Evolutionary conservation across 257 asterid genomes (phyloP).

Genomic region (Capsicum rhomboideum): DNA sequence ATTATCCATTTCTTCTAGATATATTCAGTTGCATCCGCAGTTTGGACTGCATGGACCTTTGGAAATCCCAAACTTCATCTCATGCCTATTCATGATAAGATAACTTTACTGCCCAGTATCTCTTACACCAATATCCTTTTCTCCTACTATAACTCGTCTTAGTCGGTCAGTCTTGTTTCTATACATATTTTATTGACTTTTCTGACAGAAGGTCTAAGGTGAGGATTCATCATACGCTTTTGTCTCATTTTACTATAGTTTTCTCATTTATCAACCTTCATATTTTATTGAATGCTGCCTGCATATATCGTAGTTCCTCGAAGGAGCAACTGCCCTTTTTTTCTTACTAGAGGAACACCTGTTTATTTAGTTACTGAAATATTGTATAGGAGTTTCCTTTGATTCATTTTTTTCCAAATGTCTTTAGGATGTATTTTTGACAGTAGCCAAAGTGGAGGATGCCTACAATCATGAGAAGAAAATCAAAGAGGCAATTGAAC

Average conservation of each 20-base stretch:
- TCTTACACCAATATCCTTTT: background rate
- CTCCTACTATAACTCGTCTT: background rate
- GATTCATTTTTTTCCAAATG: background rate
- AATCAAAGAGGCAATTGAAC: constrained; percentile 58
- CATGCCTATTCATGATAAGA: background rate
- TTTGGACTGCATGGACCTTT: background rate
- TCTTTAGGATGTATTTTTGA: constrained; percentile 58
- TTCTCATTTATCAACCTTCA: background rate
- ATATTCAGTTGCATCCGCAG: background rate
- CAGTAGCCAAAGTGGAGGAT: constrained; percentile 72
- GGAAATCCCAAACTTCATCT: background rate
- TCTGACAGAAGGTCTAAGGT: background rate
- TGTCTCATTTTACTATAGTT: background rate
- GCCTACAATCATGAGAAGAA: constrained; percentile 73
- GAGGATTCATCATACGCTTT: background rate
- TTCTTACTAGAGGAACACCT: background rate
- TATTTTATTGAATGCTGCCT: background rate
- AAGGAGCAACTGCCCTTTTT: background rate
- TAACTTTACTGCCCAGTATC: background rate
- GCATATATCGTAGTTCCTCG: background rate
- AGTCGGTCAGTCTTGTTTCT: background rate
- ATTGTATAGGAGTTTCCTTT: background rate
- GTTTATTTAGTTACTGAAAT: background rate
- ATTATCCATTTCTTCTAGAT: background rate
- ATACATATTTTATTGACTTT: background rate